Percentiles rank a stretch among this genome's conserved stretches.
Evolutionary conservation across 2,329 filamentous ascomycete genomes (phyloP).

Genomic region (Epichloe coenophiala): DNA sequence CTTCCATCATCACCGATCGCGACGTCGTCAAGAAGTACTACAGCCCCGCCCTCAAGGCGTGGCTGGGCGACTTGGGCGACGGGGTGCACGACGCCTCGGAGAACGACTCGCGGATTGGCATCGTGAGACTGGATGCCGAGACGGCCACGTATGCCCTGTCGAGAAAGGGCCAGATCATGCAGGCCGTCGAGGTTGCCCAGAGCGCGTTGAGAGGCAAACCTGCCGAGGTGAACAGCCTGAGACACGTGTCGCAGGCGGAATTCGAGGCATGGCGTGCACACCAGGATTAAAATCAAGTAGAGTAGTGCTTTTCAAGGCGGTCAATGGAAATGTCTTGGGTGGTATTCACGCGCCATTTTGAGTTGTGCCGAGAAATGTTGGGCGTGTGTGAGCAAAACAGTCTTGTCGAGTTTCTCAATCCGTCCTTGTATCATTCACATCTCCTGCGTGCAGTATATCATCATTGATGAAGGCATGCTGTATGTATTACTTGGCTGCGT

Average conservation of each 20-base stretch:
- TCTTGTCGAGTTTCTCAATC: too few species aligned
- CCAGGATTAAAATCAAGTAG: not conserved
- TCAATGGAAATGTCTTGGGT: not conserved
- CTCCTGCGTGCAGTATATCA: too few species aligned
- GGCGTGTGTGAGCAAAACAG: too few species aligned
- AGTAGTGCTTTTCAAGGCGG: not conserved
- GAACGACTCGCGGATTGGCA: slow-evolving; percentile 66
- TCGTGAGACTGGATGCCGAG: slow-evolving; percentile 63
- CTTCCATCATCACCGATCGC: slow-evolving; percentile 56
- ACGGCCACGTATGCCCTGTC: slow-evolving; percentile 60
- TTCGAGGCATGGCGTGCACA: slow-evolving; percentile 40
- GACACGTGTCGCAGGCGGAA: slow-evolving; percentile 57
- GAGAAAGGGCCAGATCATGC: slow-evolving; percentile 47
- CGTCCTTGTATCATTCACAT: too few species aligned
- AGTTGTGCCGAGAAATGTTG: not conserved
- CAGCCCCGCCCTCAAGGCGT: slow-evolving; percentile 59
- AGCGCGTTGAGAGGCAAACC: slow-evolving; percentile 59
- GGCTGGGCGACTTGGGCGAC: slow-evolving; percentile 76
- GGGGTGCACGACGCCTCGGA: slow-evolving; percentile 71
- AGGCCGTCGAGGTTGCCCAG: slow-evolving; percentile 59
- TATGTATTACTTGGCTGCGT: too few species aligned
- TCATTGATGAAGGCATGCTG: too few species aligned
- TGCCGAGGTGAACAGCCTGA: slow-evolving; percentile 60
- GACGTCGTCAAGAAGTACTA: slow-evolving; percentile 62
- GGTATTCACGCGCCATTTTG: not conserved